Evolutionary conservation across 208 protist species (phyloP), one percentile per base, ranked within the genome.

Genomic region (Acanthamoeba quina): DNA sequence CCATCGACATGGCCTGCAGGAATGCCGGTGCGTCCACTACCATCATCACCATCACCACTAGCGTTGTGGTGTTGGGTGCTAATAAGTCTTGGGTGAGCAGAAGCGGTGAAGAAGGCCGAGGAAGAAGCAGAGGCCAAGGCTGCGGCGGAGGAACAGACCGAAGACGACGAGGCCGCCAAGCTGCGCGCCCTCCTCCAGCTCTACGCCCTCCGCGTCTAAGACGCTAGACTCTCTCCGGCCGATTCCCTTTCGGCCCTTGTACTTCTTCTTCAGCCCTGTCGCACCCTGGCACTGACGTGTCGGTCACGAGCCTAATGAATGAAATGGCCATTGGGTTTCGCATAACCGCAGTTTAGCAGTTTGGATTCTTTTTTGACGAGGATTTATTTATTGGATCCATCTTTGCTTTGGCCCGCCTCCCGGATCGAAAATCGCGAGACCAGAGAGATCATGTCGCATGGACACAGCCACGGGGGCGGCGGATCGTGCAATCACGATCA

Each of bases 111-210:
- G 44, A 80, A 80, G 37, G 72, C 72, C 37, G 72, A 80, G 72
- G 72, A 80, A 24, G 72, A 80, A 26, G 72, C 72, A 11, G 72
- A 80, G 24, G 72, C 72, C 72, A 80, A 80, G 72, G 72, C 72
- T 31, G 72, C 72, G 13, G 72, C 72, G 37, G 72, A 80, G 37
- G 64, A 70, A 10, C 72, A 80, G 72, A 80, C 29, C 19, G 72
- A 80, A 19, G 72, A 80, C 44, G 72, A 80, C 44, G 72, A 80
- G 44, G 72, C 72, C 24, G 72, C 72, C 72, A 80, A 80, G 72
- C 72, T 80, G 21, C 72, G 72, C 37, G 49, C 72, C 37, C 72
- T 80, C 29, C 72, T 80, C 34, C 72, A 80, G 24, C 72, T 80
- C 31, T 80, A 54, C 21, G 72, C 72, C 72, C 72, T 82, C 21